Base-by-base conservation (phyloP, 768 basidiomycete species). In the Pholiota microspora region DNA sequence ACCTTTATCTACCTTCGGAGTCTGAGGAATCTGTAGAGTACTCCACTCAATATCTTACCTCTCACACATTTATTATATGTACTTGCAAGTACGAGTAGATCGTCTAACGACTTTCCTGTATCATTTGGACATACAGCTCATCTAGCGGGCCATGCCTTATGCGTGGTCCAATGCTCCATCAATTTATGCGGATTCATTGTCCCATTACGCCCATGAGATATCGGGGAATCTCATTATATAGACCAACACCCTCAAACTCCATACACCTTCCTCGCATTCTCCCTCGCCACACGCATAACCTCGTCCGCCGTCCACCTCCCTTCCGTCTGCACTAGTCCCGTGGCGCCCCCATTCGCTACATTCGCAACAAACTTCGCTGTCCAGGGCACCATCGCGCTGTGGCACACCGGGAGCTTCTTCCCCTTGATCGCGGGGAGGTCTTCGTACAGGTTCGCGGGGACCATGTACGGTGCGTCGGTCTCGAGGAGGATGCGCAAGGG, bases 391-490 rank as follows among this genome's bases (percentile, higher is more conserved):
- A 93, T 92, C 0, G 82, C 89, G 0, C 83, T 82, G 62, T 92
- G 90, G 51, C 79, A 89, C 7, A 93, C 65, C 0, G 92, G 87
- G 0, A 93, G 67, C 58, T 78, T 76, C 58, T 79, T 80, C 2
- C 85, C 83, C 59, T 83, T 83, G 18, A 78, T 67, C 0, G 62
- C 68, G 0, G 80, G 75, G 0, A 90, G 68, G 0, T 83, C 73
- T 2, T 70, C 65, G 62, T 90, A 91, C 15, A 94, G 66, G 55
- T 88, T 93, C 0, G 81, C 73, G 0, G 92, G 92, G 0, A 88
- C 78, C 92, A 94, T 94, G 71, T 80, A 94, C 0, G 92, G 92
- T 2, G 90, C 91, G 59, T 94, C 92, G 0, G 92, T 92, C 69
- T 94, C 92, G 2, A 94, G 76, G 0, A 93, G 67, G 45, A 86